Evolutionary conservation across 2,329 filamentous ascomycete species (phyloP), one percentile per base, ranked within the genome.

Genomic region (Arthroderma sp.): DNA sequence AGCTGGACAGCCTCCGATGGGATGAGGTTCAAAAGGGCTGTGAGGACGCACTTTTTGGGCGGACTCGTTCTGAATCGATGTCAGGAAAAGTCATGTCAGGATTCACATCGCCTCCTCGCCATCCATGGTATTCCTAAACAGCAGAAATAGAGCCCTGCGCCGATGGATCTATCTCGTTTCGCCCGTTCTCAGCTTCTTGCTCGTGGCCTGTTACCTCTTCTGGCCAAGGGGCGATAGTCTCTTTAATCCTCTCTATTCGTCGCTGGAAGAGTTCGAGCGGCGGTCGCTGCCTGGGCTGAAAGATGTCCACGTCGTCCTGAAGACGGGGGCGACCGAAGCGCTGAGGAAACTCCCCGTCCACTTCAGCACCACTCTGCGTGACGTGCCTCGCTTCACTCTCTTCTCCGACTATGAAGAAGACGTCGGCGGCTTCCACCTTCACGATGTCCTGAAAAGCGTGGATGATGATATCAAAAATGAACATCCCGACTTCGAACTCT

Each of bases 271-370:
- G 39, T 19, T 43, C 8, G 37, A 38, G 37, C 37, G 37, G 17
- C 39, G 39, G 39, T 19, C 21, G 21, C 17, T 43, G 21, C n/a
- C 39, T 43, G 39, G 39, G 1, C 41, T 77, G 21, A 71, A 79
- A 2, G 74, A 83, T 63, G 68, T 82, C 51, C 76, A 82, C 59
- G 74, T 83, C 15, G 70, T 82, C 8, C 71, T 84, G 60, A 78
- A 79, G 61, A 83, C 81, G 0, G 81, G 80, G 56, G 79, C 80
- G 15, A 80, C 79, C 6, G 80, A 83, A 62, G 74, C 79, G 13
- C 67, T 72, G 56, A 73, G 77, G 28, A 81, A 81, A 64, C 73
- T 83, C 1, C 79, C 79, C 1, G 67, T 75, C 2, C 80, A 82
- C 62, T 74, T 81, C 58, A 66, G 73, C 54, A 80, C 78, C 1